Evolutionary conservation across 2,329 filamentous ascomycete species (phyloP), one percentile per base, ranked within the genome.

Genomic region (Colletotrichum tropicicola): DNA sequence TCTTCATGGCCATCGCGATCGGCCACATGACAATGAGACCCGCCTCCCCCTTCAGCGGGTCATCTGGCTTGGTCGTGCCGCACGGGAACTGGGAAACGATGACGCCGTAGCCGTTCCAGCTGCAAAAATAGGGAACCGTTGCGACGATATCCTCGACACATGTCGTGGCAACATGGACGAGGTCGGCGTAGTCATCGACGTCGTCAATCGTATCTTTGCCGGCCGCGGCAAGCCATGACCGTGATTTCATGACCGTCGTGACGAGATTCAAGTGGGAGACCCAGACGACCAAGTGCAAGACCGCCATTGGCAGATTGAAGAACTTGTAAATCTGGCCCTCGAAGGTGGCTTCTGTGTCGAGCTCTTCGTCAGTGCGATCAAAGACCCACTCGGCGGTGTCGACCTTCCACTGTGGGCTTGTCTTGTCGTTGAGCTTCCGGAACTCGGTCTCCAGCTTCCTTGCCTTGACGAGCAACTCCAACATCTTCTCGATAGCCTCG

Each of bases 11-110:
- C 6, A 66, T 59, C 3, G 64, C 69, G 1, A 69, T 28, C 17
- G 69, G 68, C 69, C 66, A 67, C 58, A 61, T 67, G 23, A 68
- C 59, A 30, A 69, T 67, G 35, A 68, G 56, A n/a, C 69, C 67
- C 17, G 69, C 66, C 41, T 67, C 68, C 7, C 69, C 66, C 54
- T 70, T 70, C 1, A 63, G 41, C 12, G 63, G 66, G 2, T 68
- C 65, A 10, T 55, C 45, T 3, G 66, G 56, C 17, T 55, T 59
- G 10, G 59, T 56, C 12, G 39, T 43, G 9, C 69, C 69, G 9
- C 67, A 68, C 2, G 66, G 62, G 10, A 70, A 70, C 51, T 67
- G 64, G 5, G 66, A 62, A 1, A 54, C 59, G 10, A 62, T 48
- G 2, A 45, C 39, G n/a, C 67, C 68, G 15, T 59, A 67, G 3